Evolutionary conservation across 169 alveolate species (phyloP), one percentile per base, ranked within the genome.

Genomic region (Cystoisospora suis): DNA sequence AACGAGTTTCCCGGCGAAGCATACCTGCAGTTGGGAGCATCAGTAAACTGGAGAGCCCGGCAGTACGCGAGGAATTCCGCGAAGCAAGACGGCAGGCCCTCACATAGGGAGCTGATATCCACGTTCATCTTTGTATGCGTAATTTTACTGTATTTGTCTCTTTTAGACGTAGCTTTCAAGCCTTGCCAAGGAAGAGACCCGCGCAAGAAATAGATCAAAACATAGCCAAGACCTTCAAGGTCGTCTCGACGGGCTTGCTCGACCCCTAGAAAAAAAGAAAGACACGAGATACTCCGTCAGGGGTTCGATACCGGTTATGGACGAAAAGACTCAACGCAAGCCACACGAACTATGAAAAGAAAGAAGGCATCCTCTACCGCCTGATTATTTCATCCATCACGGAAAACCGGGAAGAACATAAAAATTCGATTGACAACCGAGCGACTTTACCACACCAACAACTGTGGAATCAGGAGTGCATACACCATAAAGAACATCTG

Each of bases 121-220:
- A 98, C 90, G 97, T 97, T 94, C 81, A 87, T 72, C 61, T 87
- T 87, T 15, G 92, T 75, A 9, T 98, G 99, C 98, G 98, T 98
- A 92, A 99, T 99, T 91, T 98, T 98, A 88, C 97, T 98, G 93
- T 99, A 98, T 94, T 98, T 98, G 94, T 98, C 99, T 95, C 97
- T 97, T 93, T 98, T 98, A 75, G 98, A 96, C 34, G 96, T 96
- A 45, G 99, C 99, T 91, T 97, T 97, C 81, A 97, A 96, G 47
- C 94, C 95, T 94, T 98, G 99, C 99, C 99, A 99, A 7, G 99
- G 99, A 34, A 99, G 95, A 44, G 97, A 94, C 12, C 99, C 99
- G 81, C 98, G 96, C 90, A 97, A 94, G 92, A 99, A 98, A 93
- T 97, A 98, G 94, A 98, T 95, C 86, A 98, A 93, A 29, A 98